These are phyloP conservation scores for Alternaria brassicicola DNA, from an alignment of 2,329 filamentous ascomycete genomes.

Conservation along the genomic window DNA sequence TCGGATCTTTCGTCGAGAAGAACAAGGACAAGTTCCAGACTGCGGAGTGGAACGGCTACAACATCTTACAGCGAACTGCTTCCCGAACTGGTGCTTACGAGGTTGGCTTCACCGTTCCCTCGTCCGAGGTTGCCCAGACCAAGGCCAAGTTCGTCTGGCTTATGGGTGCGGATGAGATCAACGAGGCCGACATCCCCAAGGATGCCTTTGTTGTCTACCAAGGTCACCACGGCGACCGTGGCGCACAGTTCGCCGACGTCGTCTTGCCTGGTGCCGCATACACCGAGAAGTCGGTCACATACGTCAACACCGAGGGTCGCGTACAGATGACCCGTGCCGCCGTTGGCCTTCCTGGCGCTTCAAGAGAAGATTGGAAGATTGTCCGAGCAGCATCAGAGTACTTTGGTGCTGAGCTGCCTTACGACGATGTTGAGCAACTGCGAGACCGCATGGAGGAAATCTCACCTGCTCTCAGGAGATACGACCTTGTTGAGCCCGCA, in stretches of 20 bases:
- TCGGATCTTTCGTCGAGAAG: constrained; percentile 92
- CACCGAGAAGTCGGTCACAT: constrained; percentile 95
- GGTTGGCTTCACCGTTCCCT: constrained; percentile 90
- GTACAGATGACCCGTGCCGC: constrained; percentile 93
- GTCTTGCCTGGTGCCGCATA: constrained; percentile 94
- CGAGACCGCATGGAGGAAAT: constrained; percentile 95
- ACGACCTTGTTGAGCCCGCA: constrained; percentile 87
- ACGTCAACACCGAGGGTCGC: constrained; percentile 96
- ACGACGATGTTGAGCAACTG: constrained; percentile 88
- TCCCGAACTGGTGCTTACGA: constrained; percentile 94
- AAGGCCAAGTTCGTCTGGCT: constrained; percentile 97
- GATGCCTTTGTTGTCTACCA: constrained; percentile 97
- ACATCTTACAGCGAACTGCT: constrained; percentile 90
- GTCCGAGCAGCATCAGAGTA: constrained; percentile 92
- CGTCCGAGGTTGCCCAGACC: constrained; percentile 77
- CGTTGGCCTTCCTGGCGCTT: constrained; percentile 84
- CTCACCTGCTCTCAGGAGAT: constrained; percentile 84
- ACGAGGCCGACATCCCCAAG: constrained; percentile 85
- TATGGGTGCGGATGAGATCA: constrained; percentile 91
- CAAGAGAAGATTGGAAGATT: constrained; percentile 98
- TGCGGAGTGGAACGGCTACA: constrained; percentile 95
- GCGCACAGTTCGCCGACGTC: constrained; percentile 90
- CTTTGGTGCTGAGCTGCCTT: constrained; percentile 82
- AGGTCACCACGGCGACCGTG: constrained; percentile 94
- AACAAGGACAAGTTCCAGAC: constrained; percentile 87